These are phyloP conservation scores for Malassezia brasiliensis DNA, from an alignment of 1,284 basidiomycete genomes.

Conservation along the genomic window DNA sequence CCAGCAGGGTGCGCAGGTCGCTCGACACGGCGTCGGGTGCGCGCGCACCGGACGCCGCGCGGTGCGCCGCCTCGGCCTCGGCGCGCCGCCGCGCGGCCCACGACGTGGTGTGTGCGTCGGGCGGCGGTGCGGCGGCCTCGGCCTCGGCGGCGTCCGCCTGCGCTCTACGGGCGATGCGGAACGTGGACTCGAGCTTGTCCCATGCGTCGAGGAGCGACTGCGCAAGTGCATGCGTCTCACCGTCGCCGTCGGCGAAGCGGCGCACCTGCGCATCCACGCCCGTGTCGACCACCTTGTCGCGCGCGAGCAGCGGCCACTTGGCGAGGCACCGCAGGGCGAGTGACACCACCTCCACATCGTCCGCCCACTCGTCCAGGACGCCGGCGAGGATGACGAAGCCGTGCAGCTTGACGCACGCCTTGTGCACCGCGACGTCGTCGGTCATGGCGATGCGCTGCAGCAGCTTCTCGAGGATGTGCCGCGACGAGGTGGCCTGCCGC, in stretches of 20 bases:
- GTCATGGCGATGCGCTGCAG: constrained; percentile 83
- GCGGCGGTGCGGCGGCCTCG: constrained; percentile 19
- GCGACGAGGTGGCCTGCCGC: constrained; percentile 70
- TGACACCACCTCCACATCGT: constrained; percentile 63
- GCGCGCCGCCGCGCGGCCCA: constrained; percentile 17
- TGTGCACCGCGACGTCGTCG: constrained; percentile 65
- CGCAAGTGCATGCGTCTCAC: constrained; percentile 24
- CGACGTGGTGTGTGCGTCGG: neutral
- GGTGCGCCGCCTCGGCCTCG: constrained; percentile 36
- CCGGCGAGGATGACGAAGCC: constrained; percentile 87
- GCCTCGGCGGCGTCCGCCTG: constrained; percentile 28
- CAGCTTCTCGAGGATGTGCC: constrained; percentile 70
- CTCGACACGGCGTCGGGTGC: constrained; percentile 31
- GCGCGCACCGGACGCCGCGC: constrained; percentile 17
- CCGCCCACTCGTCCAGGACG: constrained; percentile 67
- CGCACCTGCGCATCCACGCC: constrained; percentile 48
- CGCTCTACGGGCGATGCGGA: constrained; percentile 59
- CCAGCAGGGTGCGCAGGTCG: constrained; percentile 18
- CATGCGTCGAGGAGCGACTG: constrained; percentile 62
- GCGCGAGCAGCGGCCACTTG: constrained; percentile 70
- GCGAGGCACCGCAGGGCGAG: constrained; percentile 52
- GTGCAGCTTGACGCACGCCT: constrained; percentile 82
- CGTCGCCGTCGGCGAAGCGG: constrained; percentile 36
- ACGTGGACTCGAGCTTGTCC: constrained; percentile 64
- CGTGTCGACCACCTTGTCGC: constrained; percentile 79